Evolutionary conservation across 1,139 yeast species (phyloP).

Genomic region (Candida sp.): DNA sequence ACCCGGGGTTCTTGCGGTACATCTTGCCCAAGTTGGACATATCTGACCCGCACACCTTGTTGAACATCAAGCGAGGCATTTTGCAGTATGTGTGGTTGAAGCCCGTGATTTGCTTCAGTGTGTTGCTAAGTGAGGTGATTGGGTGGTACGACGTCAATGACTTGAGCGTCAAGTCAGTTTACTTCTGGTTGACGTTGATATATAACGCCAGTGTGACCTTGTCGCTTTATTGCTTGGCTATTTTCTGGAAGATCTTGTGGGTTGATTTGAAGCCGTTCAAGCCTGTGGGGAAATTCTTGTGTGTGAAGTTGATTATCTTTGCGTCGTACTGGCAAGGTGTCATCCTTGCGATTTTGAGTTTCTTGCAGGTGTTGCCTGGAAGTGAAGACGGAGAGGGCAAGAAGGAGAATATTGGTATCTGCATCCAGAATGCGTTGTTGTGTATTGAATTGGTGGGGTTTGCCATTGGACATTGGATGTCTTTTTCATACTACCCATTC

Average conservation of each 20-base stretch:
- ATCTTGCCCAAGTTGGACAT: conserved; percentile 71
- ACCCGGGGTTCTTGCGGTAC: conserved; percentile 63
- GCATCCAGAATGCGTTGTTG: conserved; percentile 78
- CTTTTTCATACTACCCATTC: conserved; percentile 82
- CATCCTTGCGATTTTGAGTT: conserved; percentile 62
- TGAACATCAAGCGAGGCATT: conserved; percentile 81
- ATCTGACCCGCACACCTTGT: conserved; percentile 82
- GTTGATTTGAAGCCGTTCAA: conserved; percentile 76
- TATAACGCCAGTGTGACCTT: conserved; percentile 84
- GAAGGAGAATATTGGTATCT: conserved; percentile 49
- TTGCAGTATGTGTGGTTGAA: conserved; percentile 96
- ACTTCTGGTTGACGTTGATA: conserved; percentile 68
- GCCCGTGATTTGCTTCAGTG: conserved; percentile 71
- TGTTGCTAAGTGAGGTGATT: conserved; percentile 53
- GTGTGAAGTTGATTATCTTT: conserved; percentile 92
- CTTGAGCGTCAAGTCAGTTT: conserved; percentile 52
- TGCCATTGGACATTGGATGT: conserved; percentile 86
- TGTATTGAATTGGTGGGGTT: conserved; percentile 88
- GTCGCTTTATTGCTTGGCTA: conserved; percentile 83
- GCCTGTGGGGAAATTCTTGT: conserved; percentile 91
- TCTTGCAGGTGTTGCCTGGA: conserved; percentile 53
- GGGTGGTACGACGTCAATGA: conserved; percentile 58
- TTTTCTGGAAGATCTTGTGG: conserved; percentile 91
- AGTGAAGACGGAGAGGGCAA: conserved; percentile 28
- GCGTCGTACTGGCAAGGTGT: conserved; percentile 98